Percentiles rank a stretch among this genome's conserved stretches.
Evolutionary conservation across 208 protist species (phyloP).

Genomic region (Leishmania aethiopica): DNA sequence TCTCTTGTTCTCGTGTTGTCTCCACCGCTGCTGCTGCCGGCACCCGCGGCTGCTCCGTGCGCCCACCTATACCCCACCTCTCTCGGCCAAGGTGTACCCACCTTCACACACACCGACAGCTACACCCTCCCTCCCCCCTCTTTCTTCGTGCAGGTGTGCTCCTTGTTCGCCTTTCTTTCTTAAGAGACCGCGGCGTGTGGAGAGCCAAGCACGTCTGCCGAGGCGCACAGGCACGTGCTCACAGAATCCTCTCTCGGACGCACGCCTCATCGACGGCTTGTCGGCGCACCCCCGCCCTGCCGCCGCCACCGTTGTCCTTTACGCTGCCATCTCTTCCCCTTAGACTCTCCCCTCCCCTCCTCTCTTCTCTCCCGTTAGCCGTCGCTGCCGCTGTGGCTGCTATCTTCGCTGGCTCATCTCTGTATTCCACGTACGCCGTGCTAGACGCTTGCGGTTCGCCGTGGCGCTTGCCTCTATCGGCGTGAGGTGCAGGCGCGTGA

Average conservation of each 20-base stretch:
- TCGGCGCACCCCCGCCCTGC: not conserved
- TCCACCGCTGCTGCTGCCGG: not conserved
- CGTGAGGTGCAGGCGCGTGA: not conserved
- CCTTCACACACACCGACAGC: not conserved
- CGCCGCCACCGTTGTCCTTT: not conserved
- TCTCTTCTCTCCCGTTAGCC: not conserved
- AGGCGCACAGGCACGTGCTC: not conserved
- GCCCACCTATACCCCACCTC: not conserved
- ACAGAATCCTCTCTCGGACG: not conserved
- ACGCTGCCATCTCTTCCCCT: not conserved
- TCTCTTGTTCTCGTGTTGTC: not conserved
- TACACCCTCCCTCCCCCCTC: not conserved
- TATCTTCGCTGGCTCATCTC: not conserved
- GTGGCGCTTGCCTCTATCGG: not conserved
- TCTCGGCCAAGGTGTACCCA: not conserved
- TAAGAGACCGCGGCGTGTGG: not conserved
- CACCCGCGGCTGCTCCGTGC: not conserved
- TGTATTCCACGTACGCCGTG: not conserved
- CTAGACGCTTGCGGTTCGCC: not conserved
- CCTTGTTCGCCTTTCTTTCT: not conserved
- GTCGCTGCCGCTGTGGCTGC: not conserved
- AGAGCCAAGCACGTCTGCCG: not conserved
- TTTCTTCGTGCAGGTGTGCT: not conserved
- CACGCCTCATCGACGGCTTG: not conserved
- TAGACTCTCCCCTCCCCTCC: not conserved